Evolutionary conservation across 2,329 filamentous ascomycete species (phyloP), one percentile per base, ranked within the genome.

Genomic region (Colletotrichum phormii): DNA sequence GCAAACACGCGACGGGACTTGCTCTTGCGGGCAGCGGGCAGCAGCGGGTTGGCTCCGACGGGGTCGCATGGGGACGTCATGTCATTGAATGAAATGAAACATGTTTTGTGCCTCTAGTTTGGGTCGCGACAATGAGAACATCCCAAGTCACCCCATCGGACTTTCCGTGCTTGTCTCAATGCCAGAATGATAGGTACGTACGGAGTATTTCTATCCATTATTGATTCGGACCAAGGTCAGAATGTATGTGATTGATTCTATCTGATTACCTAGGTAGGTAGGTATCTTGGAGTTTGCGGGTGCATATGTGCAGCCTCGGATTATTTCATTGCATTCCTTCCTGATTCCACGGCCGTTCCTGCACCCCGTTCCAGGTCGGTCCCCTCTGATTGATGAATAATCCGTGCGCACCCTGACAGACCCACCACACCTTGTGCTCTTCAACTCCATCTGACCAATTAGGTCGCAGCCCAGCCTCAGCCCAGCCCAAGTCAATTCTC

Each of bases 291-390:
- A 42, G 37, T 42, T 18, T 49, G 18, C 42, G 18, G 42, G 8
- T 18, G 3, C 5, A 46, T 18, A n/a, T 22, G 26, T 29, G 18
- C 49, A 37, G 35, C 42, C 42, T 49, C 33, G 46, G 35, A 58
- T 71, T 55, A 61, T 71, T 71, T 62, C 35, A 35, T n/a, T 35
- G 15, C 42, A 60, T 62, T 55, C 65, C 64, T 67, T 53, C 37
- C 54, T 11, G 12, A 9, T 35, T 29, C 62, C n/a, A 24, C 33
- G 9, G 26, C 18, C 29, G 18, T 31, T 35, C 54, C 33, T 33
- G 26, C 22, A n/a, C 33, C n/a, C n/a, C 35, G 49, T 68, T 65
- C 18, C 68, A 49, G 26, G 24, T 42, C 42, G 62, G 24, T 42
- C 42, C 63, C 46, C 55, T 57, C 69, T 62, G 54, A 66, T 58